Base-by-base conservation (phyloP, 768 basidiomycete species). In the Agaricus subrufescens region DNA sequence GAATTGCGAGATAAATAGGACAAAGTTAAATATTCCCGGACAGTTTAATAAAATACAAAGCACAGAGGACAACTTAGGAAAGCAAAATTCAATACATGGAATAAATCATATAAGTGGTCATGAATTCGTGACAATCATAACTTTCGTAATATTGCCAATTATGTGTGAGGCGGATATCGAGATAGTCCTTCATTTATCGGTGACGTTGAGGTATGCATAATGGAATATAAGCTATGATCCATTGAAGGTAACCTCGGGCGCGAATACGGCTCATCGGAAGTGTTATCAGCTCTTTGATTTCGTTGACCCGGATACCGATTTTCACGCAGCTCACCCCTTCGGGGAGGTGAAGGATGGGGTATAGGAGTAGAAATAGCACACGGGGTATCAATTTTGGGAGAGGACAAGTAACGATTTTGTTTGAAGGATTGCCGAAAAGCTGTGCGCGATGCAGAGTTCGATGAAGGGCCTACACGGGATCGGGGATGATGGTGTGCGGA, bases 131-230 rank as follows among this genome's bases (percentile, higher is more conserved):
- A 19, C 19, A 9, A 23, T 56, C 54, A 43, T 56, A 19, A 49
- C 4, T 48, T 37, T 56, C 54, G 39, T 56, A 47, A 26, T 29
- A 29, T 44, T 25, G 38, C 25, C 25, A 40, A 37, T 49, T 39
- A 56, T 12, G 37, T 29, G 49, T 56, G 23, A 56, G 40, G 29
- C 19, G 47, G 46, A 43, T 56, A 56, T 7, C 54, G 54, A 43
- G 54, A 56, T 43, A 56, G 47, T 3, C 47, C 47, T 19, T 48
- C 54, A 37, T 49, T 29, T 10, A 49, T 49, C 19, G 29, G 29
- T 2, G 47, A 56, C 1, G 29, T 15, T n/a, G 54, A 19, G 14
- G 29, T 15, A 26, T 5, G 31, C 25, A 23, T 26, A n/a, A 27
- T 25, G 30, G n/a, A 23, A 12, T n/a, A 38, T 19, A 10, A 46